phyloP scores from a whole-genome alignment of 164 flowering plant species.

The Cinnamomum chago region DNA sequence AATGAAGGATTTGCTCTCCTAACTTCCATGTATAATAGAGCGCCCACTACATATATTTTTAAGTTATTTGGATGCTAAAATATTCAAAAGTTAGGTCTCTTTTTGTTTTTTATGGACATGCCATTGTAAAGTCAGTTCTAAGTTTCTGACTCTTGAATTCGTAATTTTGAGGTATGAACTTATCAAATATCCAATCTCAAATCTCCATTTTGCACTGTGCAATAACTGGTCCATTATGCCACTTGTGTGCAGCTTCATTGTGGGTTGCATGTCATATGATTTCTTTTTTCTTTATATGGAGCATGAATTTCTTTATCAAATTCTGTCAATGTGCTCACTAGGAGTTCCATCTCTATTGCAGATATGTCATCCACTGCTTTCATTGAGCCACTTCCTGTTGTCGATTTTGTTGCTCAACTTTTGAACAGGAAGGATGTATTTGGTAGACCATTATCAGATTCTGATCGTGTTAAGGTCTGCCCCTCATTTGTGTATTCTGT shows the following conservation, averaged over 20 bases:
- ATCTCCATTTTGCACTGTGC: too few species aligned
- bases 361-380: constrained; percentile 65
- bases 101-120: neutral
- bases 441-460: constrained; percentile 56
- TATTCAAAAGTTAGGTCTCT: too few species aligned
- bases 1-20: too few species aligned
- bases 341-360: constrained; percentile 10
- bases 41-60: too few species aligned
- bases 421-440: constrained; percentile 31
- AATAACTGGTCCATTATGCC: too few species aligned
- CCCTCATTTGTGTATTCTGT: neutral
- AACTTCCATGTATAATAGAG: too few species aligned
- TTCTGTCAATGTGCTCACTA: neutral
- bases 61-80: too few species aligned
- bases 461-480: constrained; percentile 60
- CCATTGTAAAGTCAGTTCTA: too few species aligned
- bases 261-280: neutral
- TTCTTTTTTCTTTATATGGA: neutral
- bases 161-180: too few species aligned
- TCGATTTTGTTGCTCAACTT: constrained; percentile 59
- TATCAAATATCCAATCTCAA: too few species aligned
- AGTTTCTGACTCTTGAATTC: too few species aligned
- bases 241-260: neutral
- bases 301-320: too few species aligned
- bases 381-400: constrained; percentile 61